Conservation (phyloP, 306 rosid species). For the Mimosa bimucronata region DNA sequence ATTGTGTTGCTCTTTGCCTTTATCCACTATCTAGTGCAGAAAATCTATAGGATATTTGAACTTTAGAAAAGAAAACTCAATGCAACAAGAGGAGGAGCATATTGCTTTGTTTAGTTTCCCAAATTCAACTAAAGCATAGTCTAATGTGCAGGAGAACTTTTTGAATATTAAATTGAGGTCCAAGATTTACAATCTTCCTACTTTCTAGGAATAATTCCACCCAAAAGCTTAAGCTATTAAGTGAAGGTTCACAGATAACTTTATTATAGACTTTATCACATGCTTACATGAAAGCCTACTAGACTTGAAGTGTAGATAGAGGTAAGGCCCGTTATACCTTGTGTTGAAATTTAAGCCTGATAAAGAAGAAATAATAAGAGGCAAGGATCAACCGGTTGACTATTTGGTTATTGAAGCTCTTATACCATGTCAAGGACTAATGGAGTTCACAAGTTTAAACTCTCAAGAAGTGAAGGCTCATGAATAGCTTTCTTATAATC, state of each 20-base stretch:
- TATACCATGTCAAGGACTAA: background rate
- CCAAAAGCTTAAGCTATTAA: constrained; percentile 5
- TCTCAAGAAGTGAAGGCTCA: background rate
- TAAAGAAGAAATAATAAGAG: background rate
- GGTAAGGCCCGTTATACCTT: background rate
- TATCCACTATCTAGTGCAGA: background rate
- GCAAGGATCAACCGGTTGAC: background rate
- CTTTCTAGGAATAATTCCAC: background rate
- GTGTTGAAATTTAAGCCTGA: background rate
- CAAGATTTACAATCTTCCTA: background rate
- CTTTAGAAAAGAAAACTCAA: background rate
- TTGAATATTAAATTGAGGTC: background rate
- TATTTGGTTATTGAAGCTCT: background rate
- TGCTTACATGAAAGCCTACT: background rate
- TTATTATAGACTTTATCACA: background rate
- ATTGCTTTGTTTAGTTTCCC: background rate
- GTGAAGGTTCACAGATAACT: background rate
- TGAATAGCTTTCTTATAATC: background rate
- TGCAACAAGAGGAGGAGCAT: background rate
- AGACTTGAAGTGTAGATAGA: background rate
- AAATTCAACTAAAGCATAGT: background rate
- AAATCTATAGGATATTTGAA: background rate
- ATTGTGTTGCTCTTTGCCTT: constrained; percentile 1
- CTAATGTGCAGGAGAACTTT: background rate
- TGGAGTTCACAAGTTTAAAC: background rate